These are phyloP conservation scores for Acmispon strigosus DNA, from an alignment of 306 rosid genomes.

Conservation along the genomic window DNA sequence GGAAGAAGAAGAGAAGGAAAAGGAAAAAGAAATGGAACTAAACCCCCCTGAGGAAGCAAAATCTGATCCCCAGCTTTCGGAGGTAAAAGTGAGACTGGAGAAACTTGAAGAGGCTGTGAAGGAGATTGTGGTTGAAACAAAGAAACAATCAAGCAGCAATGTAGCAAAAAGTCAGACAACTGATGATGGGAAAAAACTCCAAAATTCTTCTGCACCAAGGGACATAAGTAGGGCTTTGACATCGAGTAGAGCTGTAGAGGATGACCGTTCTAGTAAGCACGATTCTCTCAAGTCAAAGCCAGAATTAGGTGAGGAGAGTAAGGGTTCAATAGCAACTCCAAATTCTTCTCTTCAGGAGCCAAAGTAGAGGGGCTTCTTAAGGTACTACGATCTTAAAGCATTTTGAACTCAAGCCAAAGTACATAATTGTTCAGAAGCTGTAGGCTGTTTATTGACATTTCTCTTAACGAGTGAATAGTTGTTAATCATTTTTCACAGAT, in stretches of 20 bases:
- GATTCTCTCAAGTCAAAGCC: conserved; percentile 21
- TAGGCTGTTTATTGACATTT: too few relatives aligned
- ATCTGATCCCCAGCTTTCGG: conserved; percentile 37
- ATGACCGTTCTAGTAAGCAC: conserved; percentile 25
- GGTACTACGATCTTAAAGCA: too few relatives aligned
- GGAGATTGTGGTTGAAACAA: conserved; percentile 61
- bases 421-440: too few relatives aligned
- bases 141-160: conserved; percentile 31
- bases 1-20: conserved; percentile 49
- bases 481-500: too few relatives aligned
- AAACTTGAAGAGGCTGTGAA: conserved; percentile 78
- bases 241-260: conserved; percentile 24
- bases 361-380: conserved; percentile 26
- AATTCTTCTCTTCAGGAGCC: conserved; percentile 26
- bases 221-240: conserved; percentile 15
- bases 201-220: conserved; percentile 22
- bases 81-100: conserved; percentile 68
- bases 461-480: too few relatives aligned
- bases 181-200: conserved; percentile 26
- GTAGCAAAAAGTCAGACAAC: conserved; percentile 17
- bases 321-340: conserved; percentile 19
- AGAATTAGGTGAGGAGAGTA: conserved; percentile 23
- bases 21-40: conserved; percentile 50
- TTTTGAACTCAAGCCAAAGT: too few relatives aligned
- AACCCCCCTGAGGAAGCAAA: conserved; percentile 37